These are phyloP conservation scores for Polytrichum commune DNA, from an alignment of 225 moss, liverwort and hornwort genomes.

Conservation along the genomic window DNA sequence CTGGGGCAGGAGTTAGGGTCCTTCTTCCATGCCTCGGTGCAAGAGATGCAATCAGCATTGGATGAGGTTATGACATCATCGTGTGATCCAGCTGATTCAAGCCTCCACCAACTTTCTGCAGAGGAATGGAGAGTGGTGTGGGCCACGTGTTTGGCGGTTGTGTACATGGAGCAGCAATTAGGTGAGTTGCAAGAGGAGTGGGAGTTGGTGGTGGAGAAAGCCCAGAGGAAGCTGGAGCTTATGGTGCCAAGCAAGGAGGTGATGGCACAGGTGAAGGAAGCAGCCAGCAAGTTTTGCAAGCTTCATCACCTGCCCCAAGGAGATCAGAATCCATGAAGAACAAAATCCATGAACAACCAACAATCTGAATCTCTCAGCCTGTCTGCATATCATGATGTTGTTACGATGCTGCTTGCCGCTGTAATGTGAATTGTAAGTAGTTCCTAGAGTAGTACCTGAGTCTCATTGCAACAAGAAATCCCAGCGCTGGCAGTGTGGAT, in stretches of 20 bases:
- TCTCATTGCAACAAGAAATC: too few species aligned
- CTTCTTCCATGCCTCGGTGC: constrained; percentile 8
- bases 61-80: neutral
- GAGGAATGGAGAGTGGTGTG: constrained; percentile 25
- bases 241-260: constrained; percentile 6
- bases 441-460: too few species aligned
- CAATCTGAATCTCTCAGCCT: too few species aligned
- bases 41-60: constrained; percentile 11
- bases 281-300: constrained; percentile 6
- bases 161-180: constrained; percentile 24
- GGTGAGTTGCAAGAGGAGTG: constrained; percentile 32
- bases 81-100: neutral
- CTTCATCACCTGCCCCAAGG: too few species aligned
- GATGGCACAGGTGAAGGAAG: constrained; percentile 12
- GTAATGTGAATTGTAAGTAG: too few species aligned
- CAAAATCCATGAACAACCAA: too few species aligned
- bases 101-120: neutral
- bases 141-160: constrained; percentile 29
- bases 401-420: too few species aligned
- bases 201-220: constrained; percentile 43
- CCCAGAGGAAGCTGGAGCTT: constrained; percentile 17
- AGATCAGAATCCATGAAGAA: too few species aligned
- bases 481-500: too few species aligned
- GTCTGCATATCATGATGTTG: too few species aligned
- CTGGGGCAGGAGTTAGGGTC: constrained; percentile 7